These are phyloP conservation scores for Eucalyptus regnans DNA, from an alignment of 345 rosid genomes.

Conservation along the genomic window DNA sequence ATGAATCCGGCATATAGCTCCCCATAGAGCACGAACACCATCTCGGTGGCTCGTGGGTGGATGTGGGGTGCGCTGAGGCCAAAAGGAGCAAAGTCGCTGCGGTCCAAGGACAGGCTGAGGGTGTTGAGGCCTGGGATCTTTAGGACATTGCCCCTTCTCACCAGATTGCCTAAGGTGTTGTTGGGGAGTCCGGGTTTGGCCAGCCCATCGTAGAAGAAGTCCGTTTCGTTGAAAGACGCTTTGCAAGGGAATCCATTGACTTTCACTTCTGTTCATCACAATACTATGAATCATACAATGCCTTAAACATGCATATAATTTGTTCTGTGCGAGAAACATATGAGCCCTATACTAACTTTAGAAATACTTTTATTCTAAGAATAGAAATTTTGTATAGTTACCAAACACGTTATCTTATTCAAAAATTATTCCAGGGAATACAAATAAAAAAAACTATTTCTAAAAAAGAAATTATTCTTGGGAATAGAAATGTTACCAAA, in stretches of 20 bases:
- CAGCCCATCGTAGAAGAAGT: constrained; percentile 36
- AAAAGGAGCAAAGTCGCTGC: constrained; percentile 42
- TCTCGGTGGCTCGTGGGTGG: constrained; percentile 52
- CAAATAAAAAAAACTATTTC: too few species aligned
- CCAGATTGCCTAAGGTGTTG: constrained; percentile 31
- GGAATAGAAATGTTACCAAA: too few species aligned
- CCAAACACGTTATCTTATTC: too few species aligned
- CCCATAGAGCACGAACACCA: constrained; percentile 42
- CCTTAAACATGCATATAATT: background rate
- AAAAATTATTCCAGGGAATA: too few species aligned
- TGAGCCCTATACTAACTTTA: background rate
- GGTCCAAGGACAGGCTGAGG: constrained; percentile 40
- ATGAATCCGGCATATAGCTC: constrained; percentile 37
- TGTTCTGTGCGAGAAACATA: background rate
- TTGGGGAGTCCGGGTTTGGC: constrained; percentile 37
- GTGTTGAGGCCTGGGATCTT: constrained; percentile 54
- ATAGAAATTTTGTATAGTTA: too few species aligned
- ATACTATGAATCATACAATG: background rate
- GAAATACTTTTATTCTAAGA: background rate
- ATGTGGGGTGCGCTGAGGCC: constrained; percentile 69
- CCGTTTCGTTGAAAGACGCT: constrained; percentile 5
- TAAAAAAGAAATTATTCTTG: too few species aligned
- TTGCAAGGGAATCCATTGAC: constrained; percentile 55
- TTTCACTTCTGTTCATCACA: constrained; percentile 15
- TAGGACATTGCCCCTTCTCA: constrained; percentile 28